phyloP scores from a whole-genome alignment of 179 eudicot species.

The Spinacia oleracea region DNA sequence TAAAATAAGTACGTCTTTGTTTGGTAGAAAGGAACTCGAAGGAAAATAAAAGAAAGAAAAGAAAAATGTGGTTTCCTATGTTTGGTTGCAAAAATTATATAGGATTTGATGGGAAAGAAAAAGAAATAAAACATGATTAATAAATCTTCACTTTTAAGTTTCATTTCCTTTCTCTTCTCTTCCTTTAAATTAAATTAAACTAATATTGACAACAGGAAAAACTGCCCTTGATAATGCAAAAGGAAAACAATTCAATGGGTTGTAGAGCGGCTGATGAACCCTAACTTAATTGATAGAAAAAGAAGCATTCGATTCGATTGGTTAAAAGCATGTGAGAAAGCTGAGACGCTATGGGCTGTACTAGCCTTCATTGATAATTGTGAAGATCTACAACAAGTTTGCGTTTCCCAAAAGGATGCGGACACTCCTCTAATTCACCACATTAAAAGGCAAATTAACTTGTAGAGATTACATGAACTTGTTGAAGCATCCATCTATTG shows the following conservation, averaged over 20 bases:
- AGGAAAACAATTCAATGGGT: background rate
- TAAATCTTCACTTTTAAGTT: too few species aligned
- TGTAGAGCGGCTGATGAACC: background rate
- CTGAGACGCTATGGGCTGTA: background rate
- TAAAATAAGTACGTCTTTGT: too few species aligned
- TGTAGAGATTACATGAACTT: background rate
- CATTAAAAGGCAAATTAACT: background rate
- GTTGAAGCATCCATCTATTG: background rate
- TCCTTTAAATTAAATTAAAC: too few species aligned
- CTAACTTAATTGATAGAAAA: background rate
- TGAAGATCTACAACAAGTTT: background rate
- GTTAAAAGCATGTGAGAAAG: background rate
- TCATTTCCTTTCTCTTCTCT: too few species aligned
- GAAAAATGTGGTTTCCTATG: too few species aligned
- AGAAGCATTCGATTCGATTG: background rate
- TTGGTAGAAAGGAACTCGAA: too few species aligned
- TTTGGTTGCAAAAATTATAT: too few species aligned
- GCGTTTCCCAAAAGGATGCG: background rate
- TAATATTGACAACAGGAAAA: too few species aligned
- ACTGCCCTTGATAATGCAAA: background rate
- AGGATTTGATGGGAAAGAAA: too few species aligned
- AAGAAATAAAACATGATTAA: too few species aligned
- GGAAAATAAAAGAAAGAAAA: too few species aligned
- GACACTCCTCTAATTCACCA: constrained; percentile 16
- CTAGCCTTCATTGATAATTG: background rate